Base-by-base conservation (phyloP, 2,329 filamentous ascomycete genomes). In the Claviceps sp. region DNA sequence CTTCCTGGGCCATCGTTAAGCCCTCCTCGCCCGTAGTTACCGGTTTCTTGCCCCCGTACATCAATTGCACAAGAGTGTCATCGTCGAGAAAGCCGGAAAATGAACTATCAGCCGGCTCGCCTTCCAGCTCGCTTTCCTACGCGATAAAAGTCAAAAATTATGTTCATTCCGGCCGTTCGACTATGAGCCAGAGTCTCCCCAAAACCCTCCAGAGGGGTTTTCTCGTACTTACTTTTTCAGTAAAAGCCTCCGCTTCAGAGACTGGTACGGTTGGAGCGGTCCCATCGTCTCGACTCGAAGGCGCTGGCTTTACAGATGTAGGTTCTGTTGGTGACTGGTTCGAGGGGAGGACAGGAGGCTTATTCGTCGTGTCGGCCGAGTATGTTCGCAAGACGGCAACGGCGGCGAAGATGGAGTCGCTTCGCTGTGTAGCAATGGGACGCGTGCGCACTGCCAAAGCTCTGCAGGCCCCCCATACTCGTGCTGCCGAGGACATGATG, bases 1-100 rank as follows among this genome's bases (percentile, higher is more conserved):
- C 63, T 53, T 71, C 67, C 60, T 76, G 73, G 8, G 68, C 71
- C 16, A 62, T 57, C 48, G 68, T 72, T 56, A 73, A 58, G 7
- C 64, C 67, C 23, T 63, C 65, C 23, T 67, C 58, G 3, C 53
- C 46, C 14, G 60, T 52, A 49, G 62, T 66, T 26, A 60, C 61
- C 8, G 58, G 57, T 16, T 57, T 56, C 36, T 65, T 63, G 5
- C 67, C 66, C 44, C 68, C 67, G 47, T 64, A 69, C 36, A 69
- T 58, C 20, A 69, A 58, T 49, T 68, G 58, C 50, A 68, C 66
- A 26, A 69, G 61, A 11, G 61, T 60, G 43, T 64, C 63, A 58
- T 69, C 67, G 53, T 68, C 65, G 8, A 70, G 52, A 13, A 56
- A 45, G 9, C 62, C 57, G 22, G 58, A 54, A 13, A 55, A 53